A percentile compares a stretch with the other conserved stretches of the same genome.
Evolutionary conservation across 2,329 filamentous ascomycete species (phyloP).

Genomic region (Neonectria hederae): DNA sequence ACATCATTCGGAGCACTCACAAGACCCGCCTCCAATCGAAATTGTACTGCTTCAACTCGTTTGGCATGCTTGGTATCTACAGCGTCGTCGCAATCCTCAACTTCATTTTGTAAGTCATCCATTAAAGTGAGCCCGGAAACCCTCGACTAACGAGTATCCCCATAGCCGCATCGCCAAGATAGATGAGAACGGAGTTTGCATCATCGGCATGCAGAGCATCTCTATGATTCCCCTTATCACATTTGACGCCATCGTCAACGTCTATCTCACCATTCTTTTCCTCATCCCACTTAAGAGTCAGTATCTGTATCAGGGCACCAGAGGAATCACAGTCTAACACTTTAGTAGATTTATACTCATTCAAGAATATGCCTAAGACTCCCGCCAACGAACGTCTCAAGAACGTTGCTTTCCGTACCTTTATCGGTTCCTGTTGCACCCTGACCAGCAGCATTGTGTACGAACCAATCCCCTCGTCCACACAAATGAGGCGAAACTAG

Average conservation of each 20-base stretch:
- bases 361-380: conserved; percentile 56
- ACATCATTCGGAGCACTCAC: conserved; percentile 65
- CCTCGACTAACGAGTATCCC: conserved; percentile 4
- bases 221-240: conserved; percentile 70
- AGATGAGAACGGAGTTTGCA: conserved; percentile 62
- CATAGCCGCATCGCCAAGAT: conserved; percentile 65
- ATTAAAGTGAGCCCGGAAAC: background rate
- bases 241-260: conserved; percentile 69
- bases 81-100: conserved; percentile 63
- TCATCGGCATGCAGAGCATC: conserved; percentile 68
- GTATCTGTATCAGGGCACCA: conserved; percentile 20
- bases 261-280: conserved; percentile 71
- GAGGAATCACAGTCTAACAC: background rate
- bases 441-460: conserved; percentile 67
- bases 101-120: conserved; percentile 65
- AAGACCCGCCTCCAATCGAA: conserved; percentile 63
- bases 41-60: conserved; percentile 69
- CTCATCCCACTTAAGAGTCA: conserved; percentile 66
- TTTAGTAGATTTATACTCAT: conserved; percentile 62
- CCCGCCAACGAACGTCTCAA: conserved; percentile 56
- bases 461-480: conserved; percentile 29
- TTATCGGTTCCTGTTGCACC: conserved; percentile 66
- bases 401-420: conserved; percentile 65
- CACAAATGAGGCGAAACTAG: background rate
- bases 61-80: conserved; percentile 62